Conservation (phyloP, 257 asterid genomes). For the Solanum pennellii region DNA sequence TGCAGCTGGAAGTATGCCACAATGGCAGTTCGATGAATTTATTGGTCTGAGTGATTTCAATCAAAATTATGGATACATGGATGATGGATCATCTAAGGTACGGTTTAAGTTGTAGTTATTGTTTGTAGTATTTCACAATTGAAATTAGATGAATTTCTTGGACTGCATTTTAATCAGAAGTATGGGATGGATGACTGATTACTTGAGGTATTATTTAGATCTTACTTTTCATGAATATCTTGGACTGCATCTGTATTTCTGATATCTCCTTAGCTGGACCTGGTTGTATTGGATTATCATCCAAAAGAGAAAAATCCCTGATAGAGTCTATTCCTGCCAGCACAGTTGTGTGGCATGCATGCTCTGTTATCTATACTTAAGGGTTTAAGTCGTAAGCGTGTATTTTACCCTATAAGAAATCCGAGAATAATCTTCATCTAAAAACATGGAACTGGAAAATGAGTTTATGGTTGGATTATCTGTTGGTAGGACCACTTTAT, state of each 20-base stretch:
- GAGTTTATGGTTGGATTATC: not conserved
- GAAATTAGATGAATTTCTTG: not conserved
- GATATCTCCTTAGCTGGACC: not conserved
- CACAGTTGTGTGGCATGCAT: not conserved
- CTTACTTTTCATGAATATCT: not conserved
- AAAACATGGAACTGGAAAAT: not conserved
- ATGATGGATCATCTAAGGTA: constrained; percentile 68
- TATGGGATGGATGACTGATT: not conserved
- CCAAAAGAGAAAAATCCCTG: not conserved
- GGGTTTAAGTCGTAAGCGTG: not conserved
- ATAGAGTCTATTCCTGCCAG: not conserved
- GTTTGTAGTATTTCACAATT: not conserved
- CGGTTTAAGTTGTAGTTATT: not conserved
- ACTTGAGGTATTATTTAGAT: not conserved
- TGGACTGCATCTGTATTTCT: not conserved
- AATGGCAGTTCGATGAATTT: constrained; percentile 77
- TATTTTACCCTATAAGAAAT: not conserved
- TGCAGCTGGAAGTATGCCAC: constrained; percentile 41
- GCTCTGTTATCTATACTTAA: not conserved
- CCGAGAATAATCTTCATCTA: not conserved
- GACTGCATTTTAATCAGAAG: not conserved
- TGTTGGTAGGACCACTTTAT: not conserved
- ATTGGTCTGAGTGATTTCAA: constrained; percentile 45
- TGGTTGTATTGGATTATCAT: not conserved
- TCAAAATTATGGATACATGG: constrained; percentile 43